Conservation (phyloP, 2,329 filamentous ascomycete species). For the Colletotrichum tofieldiae region DNA sequence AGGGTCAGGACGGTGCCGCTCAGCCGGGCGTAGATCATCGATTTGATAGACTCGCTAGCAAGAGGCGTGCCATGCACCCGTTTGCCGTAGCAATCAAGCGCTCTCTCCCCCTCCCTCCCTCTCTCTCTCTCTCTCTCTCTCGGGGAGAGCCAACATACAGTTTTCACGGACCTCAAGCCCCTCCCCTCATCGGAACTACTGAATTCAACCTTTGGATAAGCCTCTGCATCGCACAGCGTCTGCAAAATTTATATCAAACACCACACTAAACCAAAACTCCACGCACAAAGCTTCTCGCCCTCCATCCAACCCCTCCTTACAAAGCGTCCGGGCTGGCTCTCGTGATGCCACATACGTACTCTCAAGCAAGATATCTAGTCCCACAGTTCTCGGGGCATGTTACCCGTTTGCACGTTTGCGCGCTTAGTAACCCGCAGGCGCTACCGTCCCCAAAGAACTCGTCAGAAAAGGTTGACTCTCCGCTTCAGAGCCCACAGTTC, state of each 20-base stretch:
- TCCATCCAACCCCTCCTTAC: not conserved
- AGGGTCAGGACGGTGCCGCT: not conserved
- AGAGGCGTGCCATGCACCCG: not conserved
- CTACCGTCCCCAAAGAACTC: not conserved
- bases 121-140: not conserved
- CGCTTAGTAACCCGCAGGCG: not conserved
- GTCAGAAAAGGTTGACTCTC: not conserved
- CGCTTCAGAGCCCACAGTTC: not conserved
- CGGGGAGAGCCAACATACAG: too few species aligned
- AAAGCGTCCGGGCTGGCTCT: not conserved
- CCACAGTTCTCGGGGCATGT: not conserved
- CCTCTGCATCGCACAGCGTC: conserved; percentile 1
- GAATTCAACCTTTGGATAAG: not conserved
- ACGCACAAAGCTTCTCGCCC: conserved; percentile 6
- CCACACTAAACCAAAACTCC: conserved; percentile 2
- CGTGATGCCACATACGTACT: not conserved
- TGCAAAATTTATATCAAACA: not conserved
- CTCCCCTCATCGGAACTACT: not conserved
- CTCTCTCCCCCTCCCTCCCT: not conserved
- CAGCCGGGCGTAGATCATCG: not conserved
- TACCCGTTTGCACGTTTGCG: not conserved
- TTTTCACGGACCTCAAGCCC: not conserved
- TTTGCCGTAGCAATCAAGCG: not conserved
- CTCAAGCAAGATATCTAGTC: not conserved
- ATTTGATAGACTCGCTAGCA: not conserved